These are phyloP conservation scores for Euphorbia lathyris DNA, from an alignment of 345 rosid genomes.

Conservation along the genomic window DNA sequence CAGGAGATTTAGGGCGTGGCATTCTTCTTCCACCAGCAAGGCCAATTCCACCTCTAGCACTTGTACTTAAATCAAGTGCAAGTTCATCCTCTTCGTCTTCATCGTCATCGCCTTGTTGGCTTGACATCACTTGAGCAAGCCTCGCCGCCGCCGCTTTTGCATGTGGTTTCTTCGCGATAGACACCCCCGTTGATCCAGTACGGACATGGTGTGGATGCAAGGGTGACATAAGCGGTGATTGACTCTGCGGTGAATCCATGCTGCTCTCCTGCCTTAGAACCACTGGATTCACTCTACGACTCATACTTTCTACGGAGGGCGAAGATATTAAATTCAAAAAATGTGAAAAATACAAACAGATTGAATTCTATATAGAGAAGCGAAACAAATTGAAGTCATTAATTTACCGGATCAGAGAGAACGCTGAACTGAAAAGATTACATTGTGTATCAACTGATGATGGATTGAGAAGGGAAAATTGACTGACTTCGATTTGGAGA, in stretches of 20 bases:
- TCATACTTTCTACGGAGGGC: slow-evolving; percentile 39
- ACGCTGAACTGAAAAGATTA: neutral
- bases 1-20: slow-evolving; percentile 46
- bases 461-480: neutral
- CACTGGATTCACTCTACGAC: slow-evolving; percentile 40
- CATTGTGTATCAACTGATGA: neutral
- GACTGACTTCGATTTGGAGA: neutral
- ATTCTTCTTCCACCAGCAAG: slow-evolving; percentile 52
- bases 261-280: slow-evolving; percentile 45
- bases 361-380: too few species aligned
- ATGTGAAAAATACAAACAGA: neutral
- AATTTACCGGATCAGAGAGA: neutral
- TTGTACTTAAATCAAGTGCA: slow-evolving; percentile 30
- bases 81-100: slow-evolving; percentile 46
- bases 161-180: slow-evolving; percentile 62
- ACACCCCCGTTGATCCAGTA: slow-evolving; percentile 49
- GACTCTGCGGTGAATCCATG: slow-evolving; percentile 36
- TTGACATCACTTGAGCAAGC: slow-evolving; percentile 77
- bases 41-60: slow-evolving; percentile 47
- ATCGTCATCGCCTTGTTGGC: slow-evolving; percentile 41
- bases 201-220: slow-evolving; percentile 51
- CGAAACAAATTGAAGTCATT: neutral
- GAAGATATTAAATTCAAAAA: neutral
- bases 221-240: slow-evolving; percentile 44
- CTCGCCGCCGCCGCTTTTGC: slow-evolving; percentile 89